Evolutionary conservation across 805 yeast species (phyloP).

Genomic region (Teunomyces kruisii): DNA sequence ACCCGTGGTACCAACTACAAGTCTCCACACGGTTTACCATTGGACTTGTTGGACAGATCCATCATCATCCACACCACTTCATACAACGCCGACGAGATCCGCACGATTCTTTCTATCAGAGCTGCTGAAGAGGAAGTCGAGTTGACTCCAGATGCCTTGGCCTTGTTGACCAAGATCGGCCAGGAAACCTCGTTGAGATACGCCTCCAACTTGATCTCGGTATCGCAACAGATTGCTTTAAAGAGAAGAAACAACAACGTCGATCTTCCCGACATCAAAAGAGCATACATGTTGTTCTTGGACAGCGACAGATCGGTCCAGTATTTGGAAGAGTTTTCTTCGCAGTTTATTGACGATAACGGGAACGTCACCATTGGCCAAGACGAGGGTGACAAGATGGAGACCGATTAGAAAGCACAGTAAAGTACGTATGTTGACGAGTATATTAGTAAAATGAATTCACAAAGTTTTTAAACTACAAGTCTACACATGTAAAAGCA

Average conservation of each 20-base stretch:
- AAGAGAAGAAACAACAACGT: conserved; percentile 74
- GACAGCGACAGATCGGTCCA: conserved; percentile 89
- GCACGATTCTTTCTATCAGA: conserved; percentile 82
- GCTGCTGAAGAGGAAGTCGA: conserved; percentile 94
- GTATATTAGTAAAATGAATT: neutral
- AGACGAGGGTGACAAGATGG: conserved; percentile 37
- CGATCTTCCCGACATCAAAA: conserved; percentile 80
- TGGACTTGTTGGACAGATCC: conserved; percentile 90
- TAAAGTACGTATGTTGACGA: neutral
- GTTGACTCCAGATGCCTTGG: conserved; percentile 76
- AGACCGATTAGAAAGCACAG: conserved; percentile 19
- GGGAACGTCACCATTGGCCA: conserved; percentile 65
- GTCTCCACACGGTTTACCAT: conserved; percentile 97
- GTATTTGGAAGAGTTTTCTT: conserved; percentile 67
- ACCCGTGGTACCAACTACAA: conserved; percentile 92
- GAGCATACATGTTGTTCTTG: conserved; percentile 81
- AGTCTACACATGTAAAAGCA: neutral
- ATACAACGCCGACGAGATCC: conserved; percentile 80
- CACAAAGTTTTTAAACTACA: neutral
- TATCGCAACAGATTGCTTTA: conserved; percentile 80
- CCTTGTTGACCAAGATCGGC: conserved; percentile 85
- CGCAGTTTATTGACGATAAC: conserved; percentile 72
- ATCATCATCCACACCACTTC: conserved; percentile 84
- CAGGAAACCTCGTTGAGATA: conserved; percentile 88
- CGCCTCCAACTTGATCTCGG: conserved; percentile 87